Conservation (phyloP, 495 filamentous ascomycete species). For the Xylaria nigripes region DNA sequence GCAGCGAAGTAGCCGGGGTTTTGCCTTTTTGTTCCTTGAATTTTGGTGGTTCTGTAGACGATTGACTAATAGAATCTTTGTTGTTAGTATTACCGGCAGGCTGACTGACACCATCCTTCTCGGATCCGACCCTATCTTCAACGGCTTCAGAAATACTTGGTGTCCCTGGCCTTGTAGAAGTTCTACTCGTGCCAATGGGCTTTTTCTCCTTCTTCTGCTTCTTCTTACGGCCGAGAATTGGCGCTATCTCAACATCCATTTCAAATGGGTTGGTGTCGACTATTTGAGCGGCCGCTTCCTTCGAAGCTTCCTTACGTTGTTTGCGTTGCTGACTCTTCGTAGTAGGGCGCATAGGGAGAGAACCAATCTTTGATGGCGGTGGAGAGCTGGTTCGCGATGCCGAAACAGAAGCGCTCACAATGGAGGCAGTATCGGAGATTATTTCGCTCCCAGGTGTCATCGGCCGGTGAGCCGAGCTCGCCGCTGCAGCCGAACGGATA, state of each 20-base stretch:
- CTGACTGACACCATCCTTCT: constrained; percentile 10
- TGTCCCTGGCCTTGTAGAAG: constrained; percentile 27
- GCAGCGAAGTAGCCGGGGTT: constrained; percentile 13
- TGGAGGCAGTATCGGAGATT: constrained; percentile 67
- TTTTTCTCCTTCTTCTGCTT: constrained; percentile 73
- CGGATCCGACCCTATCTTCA: constrained; percentile 9
- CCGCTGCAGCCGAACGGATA: constrained; percentile 31
- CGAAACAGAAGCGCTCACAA: constrained; percentile 74
- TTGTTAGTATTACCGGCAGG: neutral
- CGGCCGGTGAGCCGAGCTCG: constrained; percentile 50
- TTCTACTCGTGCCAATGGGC: constrained; percentile 18
- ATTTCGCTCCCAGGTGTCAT: constrained; percentile 70
- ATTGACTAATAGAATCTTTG: constrained; percentile 3
- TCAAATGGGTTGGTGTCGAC: constrained; percentile 49
- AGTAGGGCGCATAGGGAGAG: constrained; percentile 66
- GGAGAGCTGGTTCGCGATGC: constrained; percentile 68
- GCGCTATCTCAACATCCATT: constrained; percentile 57
- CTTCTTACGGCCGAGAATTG: constrained; percentile 81
- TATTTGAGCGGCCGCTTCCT: constrained; percentile 46
- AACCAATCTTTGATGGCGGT: constrained; percentile 62
- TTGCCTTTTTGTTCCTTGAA: constrained; percentile 15
- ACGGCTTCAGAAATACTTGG: constrained; percentile 13
- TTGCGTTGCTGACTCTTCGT: constrained; percentile 90
- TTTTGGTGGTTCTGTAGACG: constrained; percentile 12
- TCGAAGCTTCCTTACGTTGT: constrained; percentile 65